phyloP scores from a whole-genome alignment of 352 stramenopile species.

The Phytophthora capsici region DNA sequence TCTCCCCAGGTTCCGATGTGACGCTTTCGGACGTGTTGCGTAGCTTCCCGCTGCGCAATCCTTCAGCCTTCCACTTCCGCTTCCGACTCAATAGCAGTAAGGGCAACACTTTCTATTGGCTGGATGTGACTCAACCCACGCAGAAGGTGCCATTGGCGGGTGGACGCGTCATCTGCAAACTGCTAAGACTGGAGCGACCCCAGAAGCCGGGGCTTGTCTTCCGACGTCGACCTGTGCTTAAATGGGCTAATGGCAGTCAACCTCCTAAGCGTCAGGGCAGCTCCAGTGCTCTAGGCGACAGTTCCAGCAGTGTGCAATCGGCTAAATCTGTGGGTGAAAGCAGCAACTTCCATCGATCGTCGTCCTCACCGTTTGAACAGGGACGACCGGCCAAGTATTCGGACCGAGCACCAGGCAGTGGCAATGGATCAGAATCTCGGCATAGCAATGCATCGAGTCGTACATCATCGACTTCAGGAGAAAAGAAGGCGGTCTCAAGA shows the following conservation, averaged over 20 bases:
- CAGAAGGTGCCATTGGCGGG: constrained; percentile 80
- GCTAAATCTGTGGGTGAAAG: constrained; percentile 17
- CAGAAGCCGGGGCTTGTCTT: constrained; percentile 71
- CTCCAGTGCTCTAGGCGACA: constrained; percentile 24
- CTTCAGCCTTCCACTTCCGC: constrained; percentile 78
- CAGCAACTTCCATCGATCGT: constrained; percentile 48
- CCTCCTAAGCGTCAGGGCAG: constrained; percentile 29
- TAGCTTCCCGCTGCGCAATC: constrained; percentile 65
- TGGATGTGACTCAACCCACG: constrained; percentile 61
- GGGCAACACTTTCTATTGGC: constrained; percentile 78
- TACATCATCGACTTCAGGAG: constrained; percentile 21
- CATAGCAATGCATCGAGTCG: constrained; percentile 35
- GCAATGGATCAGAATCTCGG: constrained; percentile 24
- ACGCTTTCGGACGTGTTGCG: constrained; percentile 76
- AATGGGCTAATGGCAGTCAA: constrained; percentile 49
- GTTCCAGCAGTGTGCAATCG: constrained; percentile 27
- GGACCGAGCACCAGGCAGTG: constrained; percentile 38
- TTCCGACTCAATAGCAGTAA: constrained; percentile 80
- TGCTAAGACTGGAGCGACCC: constrained; percentile 71
- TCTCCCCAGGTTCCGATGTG: constrained; percentile 45
- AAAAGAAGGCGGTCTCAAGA: constrained; percentile 40
- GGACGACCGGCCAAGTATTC: constrained; percentile 72
- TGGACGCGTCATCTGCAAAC: constrained; percentile 84
- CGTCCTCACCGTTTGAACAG: constrained; percentile 58
- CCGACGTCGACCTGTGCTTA: constrained; percentile 74